phyloP scores from a whole-genome alignment of 1,284 basidiomycete genomes.

The Apiotrichum siamense region DNA sequence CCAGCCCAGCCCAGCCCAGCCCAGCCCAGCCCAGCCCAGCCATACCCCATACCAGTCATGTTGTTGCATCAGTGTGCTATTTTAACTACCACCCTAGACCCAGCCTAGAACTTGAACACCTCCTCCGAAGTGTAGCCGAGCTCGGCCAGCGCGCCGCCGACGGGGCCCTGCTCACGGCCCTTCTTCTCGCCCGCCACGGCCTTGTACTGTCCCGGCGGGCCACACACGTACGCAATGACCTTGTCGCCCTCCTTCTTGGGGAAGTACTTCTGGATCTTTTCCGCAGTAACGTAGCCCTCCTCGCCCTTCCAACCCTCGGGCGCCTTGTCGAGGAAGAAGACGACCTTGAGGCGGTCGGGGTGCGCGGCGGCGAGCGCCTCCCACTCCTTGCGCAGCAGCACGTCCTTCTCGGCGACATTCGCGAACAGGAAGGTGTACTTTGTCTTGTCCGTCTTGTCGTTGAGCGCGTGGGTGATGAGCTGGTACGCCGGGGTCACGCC shows the following conservation, averaged over 20 bases:
- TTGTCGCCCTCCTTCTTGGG: slow-evolving; percentile 62
- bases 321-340: slow-evolving; percentile 81
- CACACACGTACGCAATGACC: slow-evolving; percentile 84
- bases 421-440: slow-evolving; percentile 89
- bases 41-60: neutral
- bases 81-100: neutral
- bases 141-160: slow-evolving; percentile 78
- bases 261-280: slow-evolving; percentile 66
- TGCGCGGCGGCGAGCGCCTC: slow-evolving; percentile 66
- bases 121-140: slow-evolving; percentile 75
- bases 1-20: too few species aligned
- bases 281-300: slow-evolving; percentile 51
- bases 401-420: slow-evolving; percentile 85
- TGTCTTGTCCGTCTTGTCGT: slow-evolving; percentile 75
- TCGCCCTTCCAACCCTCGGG: slow-evolving; percentile 64
- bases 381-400: slow-evolving; percentile 76
- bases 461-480: slow-evolving; percentile 65
- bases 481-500: slow-evolving; percentile 53
- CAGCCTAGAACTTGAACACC: slow-evolving; percentile 48
- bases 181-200: slow-evolving; percentile 58
- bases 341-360: slow-evolving; percentile 64
- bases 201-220: slow-evolving; percentile 79
- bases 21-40: too few species aligned
- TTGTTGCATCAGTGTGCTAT: neutral
- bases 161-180: slow-evolving; percentile 70